Evolutionary conservation across 352 stramenopile genomes (phyloP).

Genomic region (Globisporangium irregulare): DNA sequence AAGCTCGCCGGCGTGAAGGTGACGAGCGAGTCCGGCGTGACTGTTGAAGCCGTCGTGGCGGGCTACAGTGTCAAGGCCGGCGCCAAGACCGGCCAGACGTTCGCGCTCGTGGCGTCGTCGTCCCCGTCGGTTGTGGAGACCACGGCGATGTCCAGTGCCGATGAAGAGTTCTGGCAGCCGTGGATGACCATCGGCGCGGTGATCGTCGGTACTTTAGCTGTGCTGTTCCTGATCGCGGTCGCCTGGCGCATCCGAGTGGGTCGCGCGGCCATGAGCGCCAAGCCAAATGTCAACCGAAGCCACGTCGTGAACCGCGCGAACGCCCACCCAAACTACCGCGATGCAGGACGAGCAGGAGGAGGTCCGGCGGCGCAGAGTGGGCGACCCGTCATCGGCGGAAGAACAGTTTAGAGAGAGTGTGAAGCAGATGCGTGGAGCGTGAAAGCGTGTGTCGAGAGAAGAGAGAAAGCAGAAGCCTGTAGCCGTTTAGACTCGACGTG

Average conservation of each 20-base stretch:
- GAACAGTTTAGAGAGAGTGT: constrained; percentile 7
- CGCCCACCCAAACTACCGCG: constrained; percentile 6
- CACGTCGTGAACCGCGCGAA: neutral
- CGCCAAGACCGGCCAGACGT: constrained; percentile 47
- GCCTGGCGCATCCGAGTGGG: constrained; percentile 38
- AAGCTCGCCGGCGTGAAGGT: constrained; percentile 26
- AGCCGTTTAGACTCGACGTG: neutral
- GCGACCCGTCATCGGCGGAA: neutral
- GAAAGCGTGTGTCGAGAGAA: neutral
- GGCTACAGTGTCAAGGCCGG: constrained; percentile 68
- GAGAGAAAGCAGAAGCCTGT: constrained; percentile 1
- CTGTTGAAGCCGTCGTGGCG: constrained; percentile 57
- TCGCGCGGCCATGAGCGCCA: constrained; percentile 12
- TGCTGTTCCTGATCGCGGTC: constrained; percentile 57
- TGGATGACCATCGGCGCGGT: constrained; percentile 74
- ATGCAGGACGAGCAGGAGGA: neutral
- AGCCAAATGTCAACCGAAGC: constrained; percentile 16
- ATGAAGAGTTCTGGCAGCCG: constrained; percentile 54
- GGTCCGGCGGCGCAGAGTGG: neutral
- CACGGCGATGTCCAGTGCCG: constrained; percentile 2
- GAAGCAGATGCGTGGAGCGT: neutral
- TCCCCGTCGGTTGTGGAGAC: constrained; percentile 44
- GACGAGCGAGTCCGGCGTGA: constrained; percentile 35
- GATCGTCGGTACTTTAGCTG: constrained; percentile 38
- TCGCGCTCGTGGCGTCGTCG: constrained; percentile 77